Percentiles rank a stretch among this genome's conserved stretches.
These are phyloP conservation scores for Beauveria sp. DNA, from an alignment of 2,329 filamentous ascomycete genomes.

Conservation along the genomic window DNA sequence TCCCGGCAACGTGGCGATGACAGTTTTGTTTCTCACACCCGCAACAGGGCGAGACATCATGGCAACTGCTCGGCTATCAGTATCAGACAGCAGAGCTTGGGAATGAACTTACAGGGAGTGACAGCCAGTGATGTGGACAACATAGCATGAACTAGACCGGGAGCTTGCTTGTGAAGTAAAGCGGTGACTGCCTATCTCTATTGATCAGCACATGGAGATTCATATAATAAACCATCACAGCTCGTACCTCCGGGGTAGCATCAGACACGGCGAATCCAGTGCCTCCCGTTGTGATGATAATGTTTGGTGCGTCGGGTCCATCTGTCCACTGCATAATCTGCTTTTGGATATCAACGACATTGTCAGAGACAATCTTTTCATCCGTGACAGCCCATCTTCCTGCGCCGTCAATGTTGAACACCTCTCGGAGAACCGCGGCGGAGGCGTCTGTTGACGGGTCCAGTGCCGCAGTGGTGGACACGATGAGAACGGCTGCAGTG, in stretches of 20 bases:
- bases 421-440: conserved; percentile 55
- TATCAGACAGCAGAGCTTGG: conserved; percentile 7
- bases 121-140: conserved; percentile 73
- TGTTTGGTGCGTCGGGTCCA: conserved; percentile 52
- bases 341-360: conserved; percentile 64
- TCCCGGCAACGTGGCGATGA: conserved; percentile 85
- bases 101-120: conserved; percentile 70
- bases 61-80: conserved; percentile 57
- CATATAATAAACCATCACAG: background rate
- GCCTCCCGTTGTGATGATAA: conserved; percentile 83
- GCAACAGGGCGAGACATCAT: conserved; percentile 94
- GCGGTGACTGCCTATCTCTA: conserved; percentile 60
- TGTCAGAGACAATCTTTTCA: conserved; percentile 73
- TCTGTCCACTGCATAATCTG: conserved; percentile 70
- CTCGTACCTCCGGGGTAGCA: conserved; percentile 72
- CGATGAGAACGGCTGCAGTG: conserved; percentile 69
- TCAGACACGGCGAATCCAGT: conserved; percentile 87
- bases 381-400: conserved; percentile 64
- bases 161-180: conserved; percentile 75
- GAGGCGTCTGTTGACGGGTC: conserved; percentile 75
- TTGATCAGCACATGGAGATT: background rate
- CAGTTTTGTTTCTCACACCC: conserved; percentile 69
- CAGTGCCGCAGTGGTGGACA: conserved; percentile 82
- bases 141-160: conserved; percentile 94
- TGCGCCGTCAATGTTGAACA: conserved; percentile 59